phyloP scores from a whole-genome alignment of 768 basidiomycete genomes.

The Flagelloscypha sp. region DNA sequence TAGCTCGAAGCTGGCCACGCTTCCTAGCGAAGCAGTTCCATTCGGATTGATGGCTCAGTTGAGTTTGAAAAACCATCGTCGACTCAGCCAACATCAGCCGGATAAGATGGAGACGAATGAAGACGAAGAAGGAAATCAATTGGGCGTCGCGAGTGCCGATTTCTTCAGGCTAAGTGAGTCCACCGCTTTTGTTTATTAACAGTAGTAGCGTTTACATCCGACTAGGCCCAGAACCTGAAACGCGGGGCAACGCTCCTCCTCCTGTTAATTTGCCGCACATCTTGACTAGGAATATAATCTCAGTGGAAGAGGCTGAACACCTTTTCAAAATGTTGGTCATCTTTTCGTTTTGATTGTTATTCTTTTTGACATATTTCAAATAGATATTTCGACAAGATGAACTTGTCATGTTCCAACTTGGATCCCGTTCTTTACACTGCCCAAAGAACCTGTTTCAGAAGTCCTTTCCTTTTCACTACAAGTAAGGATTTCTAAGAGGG shows the following conservation, averaged over 20 bases:
- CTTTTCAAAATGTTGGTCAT: constrained; percentile 59
- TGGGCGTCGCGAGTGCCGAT: constrained; percentile 59
- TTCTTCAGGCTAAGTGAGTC: constrained; percentile 61
- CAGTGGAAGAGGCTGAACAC: constrained; percentile 56
- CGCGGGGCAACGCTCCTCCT: constrained; percentile 28
- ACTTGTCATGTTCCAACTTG: constrained; percentile 67
- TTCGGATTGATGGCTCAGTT: constrained; percentile 73
- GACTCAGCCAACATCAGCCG: constrained; percentile 19
- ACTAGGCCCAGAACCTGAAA: constrained; percentile 35
- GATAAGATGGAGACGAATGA: constrained; percentile 31
- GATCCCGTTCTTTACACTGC: constrained; percentile 83
- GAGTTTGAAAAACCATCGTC: constrained; percentile 36
- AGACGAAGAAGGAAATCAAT: constrained; percentile 37
- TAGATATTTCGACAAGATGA: constrained; percentile 75
- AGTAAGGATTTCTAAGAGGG: constrained; percentile 25
- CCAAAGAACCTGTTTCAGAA: constrained; percentile 69
- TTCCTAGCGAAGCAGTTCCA: constrained; percentile 57
- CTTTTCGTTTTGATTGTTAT: neutral
- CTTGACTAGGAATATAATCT: constrained; percentile 53
- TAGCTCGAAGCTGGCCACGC: constrained; percentile 41
- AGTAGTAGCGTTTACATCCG: constrained; percentile 3
- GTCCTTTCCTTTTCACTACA: constrained; percentile 88
- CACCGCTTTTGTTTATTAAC: constrained; percentile 1
- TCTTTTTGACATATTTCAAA: constrained; percentile 5
- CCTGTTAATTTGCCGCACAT: constrained; percentile 60